Percentiles rank a stretch among this genome's conserved stretches.
phyloP scores from a whole-genome alignment of 306 rosid species.

The Castanea mollissima region DNA sequence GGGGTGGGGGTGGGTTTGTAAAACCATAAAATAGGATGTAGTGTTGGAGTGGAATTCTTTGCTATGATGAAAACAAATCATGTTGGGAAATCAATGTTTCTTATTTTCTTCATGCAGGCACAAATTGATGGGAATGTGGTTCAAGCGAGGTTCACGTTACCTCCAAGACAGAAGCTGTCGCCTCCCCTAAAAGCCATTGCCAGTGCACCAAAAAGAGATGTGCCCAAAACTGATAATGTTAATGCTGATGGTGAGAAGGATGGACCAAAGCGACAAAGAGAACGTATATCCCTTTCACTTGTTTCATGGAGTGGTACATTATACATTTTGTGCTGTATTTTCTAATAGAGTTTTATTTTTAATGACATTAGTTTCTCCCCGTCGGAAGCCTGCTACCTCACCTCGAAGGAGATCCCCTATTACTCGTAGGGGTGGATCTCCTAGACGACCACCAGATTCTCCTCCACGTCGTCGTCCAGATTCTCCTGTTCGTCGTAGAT shows the following conservation, averaged over 20 bases:
- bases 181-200: conserved; percentile 67
- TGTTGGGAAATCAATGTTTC: conserved; percentile 21
- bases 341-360: conserved; percentile 22
- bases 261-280: conserved; percentile 76
- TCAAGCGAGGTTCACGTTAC: conserved; percentile 87
- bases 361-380: conserved; percentile 64
- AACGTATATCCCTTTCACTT: conserved; percentile 43
- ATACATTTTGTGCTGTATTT: neutral
- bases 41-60: conserved; percentile 11
- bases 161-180: conserved; percentile 74
- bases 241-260: conserved; percentile 73
- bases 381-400: conserved; percentile 68
- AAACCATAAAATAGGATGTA: neutral
- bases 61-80: conserved; percentile 6
- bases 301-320: neutral
- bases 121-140: conserved; percentile 94
- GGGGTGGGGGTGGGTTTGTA: too few species aligned
- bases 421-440: conserved; percentile 85
- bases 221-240: conserved; percentile 66
- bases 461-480: conserved; percentile 64
- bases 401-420: conserved; percentile 90
- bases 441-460: conserved; percentile 70
- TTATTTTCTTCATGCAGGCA: conserved; percentile 58
- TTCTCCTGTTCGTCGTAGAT: conserved; percentile 74
- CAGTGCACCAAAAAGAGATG: conserved; percentile 69